Evolutionary conservation across 306 rosid species (phyloP), one percentile per base, ranked within the genome.

Genomic region (Alnus rubra): DNA sequence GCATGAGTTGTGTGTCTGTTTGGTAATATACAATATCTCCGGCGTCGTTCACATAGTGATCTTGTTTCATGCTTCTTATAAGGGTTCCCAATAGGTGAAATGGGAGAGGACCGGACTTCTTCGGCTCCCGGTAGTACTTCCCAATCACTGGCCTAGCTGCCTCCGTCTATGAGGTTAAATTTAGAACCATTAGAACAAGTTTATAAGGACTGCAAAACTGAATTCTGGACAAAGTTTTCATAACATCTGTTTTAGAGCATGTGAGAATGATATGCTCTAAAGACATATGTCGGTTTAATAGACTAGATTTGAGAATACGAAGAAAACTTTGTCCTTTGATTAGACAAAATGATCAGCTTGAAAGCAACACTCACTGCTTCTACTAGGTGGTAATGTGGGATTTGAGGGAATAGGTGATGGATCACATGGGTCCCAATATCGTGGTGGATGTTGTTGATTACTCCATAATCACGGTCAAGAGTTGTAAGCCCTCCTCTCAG

Each of bases 21-120:
- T 95, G 89, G 73, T 95, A 95, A 82, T 95, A 95, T 49, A 95
- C 97, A 78, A 95, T 71, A 75, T 93, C 97, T 44, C 99, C 98
- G 2, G 91, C 78, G 73, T 95, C 96, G 73, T 90, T 95, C 16
- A 95, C 99, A 75, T 67, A 95, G 82, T 91, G 99, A 79, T 95
- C 99, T 73, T 84, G 83, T 78, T 79, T 90, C 88, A 95, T n/a
- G 91, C 99, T 95, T 84, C 64, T 86, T 33, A 86, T 49, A 69
- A 95, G 90, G 82, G 84, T 88, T 87, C 90, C 96, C 74, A 93
- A 69, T 68, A 95, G 88, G 79, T 93, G 90, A 73, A 95, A 78
- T 39, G 99, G 99, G 35, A 95, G 77, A 77, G 96, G 94, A 37
- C 84, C 86, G 0, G 98, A 95, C 78, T 84, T 89, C 87, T 91